Evolutionary conservation across 441 rosid species (phyloP).

Genomic region (Pelargonium myrrhifolium): DNA sequence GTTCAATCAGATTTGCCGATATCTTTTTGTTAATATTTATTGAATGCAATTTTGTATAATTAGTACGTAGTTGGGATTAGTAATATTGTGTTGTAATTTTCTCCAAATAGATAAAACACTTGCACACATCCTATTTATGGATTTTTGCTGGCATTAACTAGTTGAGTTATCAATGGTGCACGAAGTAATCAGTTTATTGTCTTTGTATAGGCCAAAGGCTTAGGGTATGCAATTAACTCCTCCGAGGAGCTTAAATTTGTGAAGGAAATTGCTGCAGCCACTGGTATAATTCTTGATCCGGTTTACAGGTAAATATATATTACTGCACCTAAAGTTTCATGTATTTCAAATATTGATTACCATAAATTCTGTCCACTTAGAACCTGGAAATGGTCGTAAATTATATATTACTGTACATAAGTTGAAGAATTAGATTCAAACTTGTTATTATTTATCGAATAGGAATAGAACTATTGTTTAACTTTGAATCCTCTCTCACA

Average conservation of each 20-base stretch:
- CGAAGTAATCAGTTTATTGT: constrained; percentile 5
- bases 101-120: background rate
- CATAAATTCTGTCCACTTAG: too few species aligned
- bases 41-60: background rate
- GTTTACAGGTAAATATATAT: constrained; percentile 62
- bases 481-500: background rate
- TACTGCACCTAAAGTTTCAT: background rate
- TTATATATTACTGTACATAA: too few species aligned
- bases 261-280: constrained; percentile 63
- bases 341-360: too few species aligned
- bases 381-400: too few species aligned
- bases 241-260: constrained; percentile 74
- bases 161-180: background rate
- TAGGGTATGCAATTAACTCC: constrained; percentile 77
- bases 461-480: background rate
- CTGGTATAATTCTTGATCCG: constrained; percentile 79
- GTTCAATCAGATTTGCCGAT: background rate
- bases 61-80: background rate
- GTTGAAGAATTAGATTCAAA: too few species aligned
- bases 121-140: background rate
- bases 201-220: constrained; percentile 60
- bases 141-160: background rate
- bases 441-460: too few species aligned
- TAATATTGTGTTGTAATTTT: background rate
- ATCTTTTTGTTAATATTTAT: background rate